Evolutionary conservation across 2,329 filamentous ascomycete species (phyloP), one percentile per base, ranked within the genome.

Genomic region (Orbilia quercus): DNA sequence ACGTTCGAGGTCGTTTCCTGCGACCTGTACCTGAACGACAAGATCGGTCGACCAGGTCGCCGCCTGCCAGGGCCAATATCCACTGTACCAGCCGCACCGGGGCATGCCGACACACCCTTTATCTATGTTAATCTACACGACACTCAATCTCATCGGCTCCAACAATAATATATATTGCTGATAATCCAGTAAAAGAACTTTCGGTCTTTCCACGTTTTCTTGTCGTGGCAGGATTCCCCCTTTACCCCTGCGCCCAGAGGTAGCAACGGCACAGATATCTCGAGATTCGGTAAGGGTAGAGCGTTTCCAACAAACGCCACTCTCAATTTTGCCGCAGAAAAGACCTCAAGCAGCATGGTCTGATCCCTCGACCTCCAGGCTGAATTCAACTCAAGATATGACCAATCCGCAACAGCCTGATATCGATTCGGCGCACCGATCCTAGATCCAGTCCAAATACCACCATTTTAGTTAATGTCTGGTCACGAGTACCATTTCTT

Each of bases 311-410:
- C 40, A 14, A 50, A 69, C 64, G 64, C 64, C 64, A 69, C 64
- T 54, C 47, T 55, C 55, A 54, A 69, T 69, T 69, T 69, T 62
- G 60, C 23, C 55, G 40, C 42, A 58, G 20, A 62, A 60, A 69
- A 62, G 34, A 48, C 54, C 53, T 67, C 64, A 60, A 53, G 25
- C n/a, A n/a, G n/a, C n/a, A 60, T 60, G 54, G 64, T 69, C 64
- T 69, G 64, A 69, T 62, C 25, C 54, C 54, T 67, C n/a, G n/a
- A n/a, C n/a, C n/a, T n/a, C 62, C 51, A 66, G 62, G 63, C 63
- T 67, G 63, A 67, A 67, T 67, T n/a, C n/a, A n/a, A 59, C 36
- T 58, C 16, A 16, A 42, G 23, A 25, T 5, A 23, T 59, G 53
- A 44, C 45, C 55, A 23, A 57, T 31, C 28, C 31, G 53, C 53